Conservation (phyloP, 1,284 basidiomycete species). For the Ceratobasidium sp. region DNA sequence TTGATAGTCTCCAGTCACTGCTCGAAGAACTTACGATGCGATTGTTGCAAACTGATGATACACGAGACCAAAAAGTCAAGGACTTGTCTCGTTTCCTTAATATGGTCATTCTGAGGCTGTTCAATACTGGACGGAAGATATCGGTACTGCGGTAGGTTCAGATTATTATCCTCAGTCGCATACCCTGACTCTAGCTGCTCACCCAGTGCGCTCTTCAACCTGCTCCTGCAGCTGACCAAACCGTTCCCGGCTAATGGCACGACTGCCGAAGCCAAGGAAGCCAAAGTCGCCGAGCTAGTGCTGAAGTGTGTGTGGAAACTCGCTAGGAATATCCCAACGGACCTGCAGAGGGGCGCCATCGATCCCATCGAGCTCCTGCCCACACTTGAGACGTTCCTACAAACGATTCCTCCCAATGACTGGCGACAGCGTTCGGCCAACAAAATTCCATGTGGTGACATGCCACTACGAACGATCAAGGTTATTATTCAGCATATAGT, state of each 20-base stretch:
- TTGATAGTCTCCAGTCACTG: slow-evolving; percentile 77
- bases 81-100: slow-evolving; percentile 96
- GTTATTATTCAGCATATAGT: slow-evolving; percentile 96
- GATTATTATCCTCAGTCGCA: background rate
- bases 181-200: background rate
- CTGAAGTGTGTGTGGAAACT: slow-evolving; percentile 99
- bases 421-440: slow-evolving; percentile 92
- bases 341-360: slow-evolving; percentile 79
- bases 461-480: slow-evolving; percentile 97
- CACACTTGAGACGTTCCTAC: slow-evolving; percentile 94
- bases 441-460: slow-evolving; percentile 92
- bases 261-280: slow-evolving; percentile 72
- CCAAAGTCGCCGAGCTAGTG: slow-evolving; percentile 94
- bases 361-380: slow-evolving; percentile 89
- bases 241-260: slow-evolving; percentile 79
- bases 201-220: slow-evolving; percentile 73
- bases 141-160: slow-evolving; percentile 86
- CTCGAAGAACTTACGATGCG: slow-evolving; percentile 88
- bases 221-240: slow-evolving; percentile 87
- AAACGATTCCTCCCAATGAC: slow-evolving; percentile 92
- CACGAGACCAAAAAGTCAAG: slow-evolving; percentile 73
- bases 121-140: slow-evolving; percentile 90
- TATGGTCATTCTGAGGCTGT: slow-evolving; percentile 93
- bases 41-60: slow-evolving; percentile 90
- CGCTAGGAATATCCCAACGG: slow-evolving; percentile 91